phyloP scores from a whole-genome alignment of 2,329 filamentous ascomycete genomes.

The Cladosporium austrohemisphaericum region DNA sequence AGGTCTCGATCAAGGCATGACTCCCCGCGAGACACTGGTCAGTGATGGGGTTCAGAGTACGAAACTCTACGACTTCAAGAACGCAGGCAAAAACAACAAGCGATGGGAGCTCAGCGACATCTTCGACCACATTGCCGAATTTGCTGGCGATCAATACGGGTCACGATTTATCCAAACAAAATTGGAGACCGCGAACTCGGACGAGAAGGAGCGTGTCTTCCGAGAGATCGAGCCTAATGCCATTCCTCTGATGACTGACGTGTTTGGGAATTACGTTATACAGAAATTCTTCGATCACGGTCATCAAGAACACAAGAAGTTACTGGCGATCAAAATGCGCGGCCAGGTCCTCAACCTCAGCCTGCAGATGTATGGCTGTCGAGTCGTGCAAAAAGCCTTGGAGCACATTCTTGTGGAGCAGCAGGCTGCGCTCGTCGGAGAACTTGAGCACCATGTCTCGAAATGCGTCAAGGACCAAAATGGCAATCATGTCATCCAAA shows the following conservation, averaged over 20 bases:
- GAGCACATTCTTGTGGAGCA: constrained; percentile 91
- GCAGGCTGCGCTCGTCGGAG: constrained; percentile 76
- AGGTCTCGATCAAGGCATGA: constrained; percentile 39
- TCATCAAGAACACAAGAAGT: constrained; percentile 86
- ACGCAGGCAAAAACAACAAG: constrained; percentile 67
- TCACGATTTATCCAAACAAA: constrained; percentile 95
- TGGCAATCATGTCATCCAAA: constrained; percentile 95
- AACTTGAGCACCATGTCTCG: constrained; percentile 72
- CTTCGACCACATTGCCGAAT: constrained; percentile 82
- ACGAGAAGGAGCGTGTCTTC: constrained; percentile 91
- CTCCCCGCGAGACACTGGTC: constrained; percentile 54
- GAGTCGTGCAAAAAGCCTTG: constrained; percentile 93
- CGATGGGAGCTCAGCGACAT: constrained; percentile 86
- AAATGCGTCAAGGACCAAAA: constrained; percentile 81
- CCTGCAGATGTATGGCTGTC: constrained; percentile 85
- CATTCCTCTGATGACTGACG: constrained; percentile 86
- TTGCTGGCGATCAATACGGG: constrained; percentile 91
- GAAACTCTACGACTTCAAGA: constrained; percentile 75
- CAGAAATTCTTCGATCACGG: constrained; percentile 98
- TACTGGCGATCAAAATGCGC: constrained; percentile 81
- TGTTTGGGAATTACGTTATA: constrained; percentile 97
- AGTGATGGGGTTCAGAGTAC: constrained; percentile 64
- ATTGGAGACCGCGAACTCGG: constrained; percentile 86
- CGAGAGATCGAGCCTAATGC: constrained; percentile 79
- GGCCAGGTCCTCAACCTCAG: constrained; percentile 77